phyloP scores from a whole-genome alignment of 179 eudicot genomes.

The Silene coronaria region DNA sequence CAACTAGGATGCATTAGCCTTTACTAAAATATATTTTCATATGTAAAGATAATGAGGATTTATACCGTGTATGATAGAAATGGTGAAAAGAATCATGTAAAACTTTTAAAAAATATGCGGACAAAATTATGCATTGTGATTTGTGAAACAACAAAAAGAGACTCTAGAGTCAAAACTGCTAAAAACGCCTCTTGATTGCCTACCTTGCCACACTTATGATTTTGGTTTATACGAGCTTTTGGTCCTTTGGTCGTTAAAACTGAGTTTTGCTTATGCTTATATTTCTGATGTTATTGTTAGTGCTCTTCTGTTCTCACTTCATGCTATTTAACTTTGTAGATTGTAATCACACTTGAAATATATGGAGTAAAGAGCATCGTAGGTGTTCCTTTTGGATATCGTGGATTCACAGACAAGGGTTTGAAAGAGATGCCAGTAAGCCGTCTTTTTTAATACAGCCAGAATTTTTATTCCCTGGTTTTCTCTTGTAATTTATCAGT shows the following conservation, averaged over 20 bases:
- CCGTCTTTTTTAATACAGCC: slow-evolving; percentile 10
- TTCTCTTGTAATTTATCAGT: slow-evolving; percentile 13
- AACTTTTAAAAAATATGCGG: background rate
- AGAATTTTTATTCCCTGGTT: background rate
- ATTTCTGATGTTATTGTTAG: background rate
- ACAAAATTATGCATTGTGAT: background rate
- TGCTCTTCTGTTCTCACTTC: slow-evolving; percentile 5
- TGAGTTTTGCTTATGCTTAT: background rate
- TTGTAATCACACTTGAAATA: slow-evolving; percentile 93
- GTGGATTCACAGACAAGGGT: slow-evolving; percentile 72
- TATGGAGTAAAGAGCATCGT: slow-evolving; percentile 91
- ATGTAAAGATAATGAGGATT: background rate
- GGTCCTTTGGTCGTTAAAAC: background rate
- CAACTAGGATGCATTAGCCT: background rate
- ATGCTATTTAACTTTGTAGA: slow-evolving; percentile 37
- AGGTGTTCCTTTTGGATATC: slow-evolving; percentile 96
- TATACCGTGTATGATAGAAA: slow-evolving; percentile 1
- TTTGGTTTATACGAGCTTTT: background rate
- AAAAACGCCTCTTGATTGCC: background rate
- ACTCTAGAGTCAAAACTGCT: background rate
- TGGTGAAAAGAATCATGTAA: too few species aligned
- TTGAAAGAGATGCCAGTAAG: slow-evolving; percentile 84
- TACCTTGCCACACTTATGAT: background rate
- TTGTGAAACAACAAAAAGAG: background rate
- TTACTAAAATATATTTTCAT: background rate